Percentiles rank a stretch among this genome's conserved stretches.
Evolutionary conservation across 176 grass and related monocot genomes (phyloP).

Genomic region (Zizania latifolia): DNA sequence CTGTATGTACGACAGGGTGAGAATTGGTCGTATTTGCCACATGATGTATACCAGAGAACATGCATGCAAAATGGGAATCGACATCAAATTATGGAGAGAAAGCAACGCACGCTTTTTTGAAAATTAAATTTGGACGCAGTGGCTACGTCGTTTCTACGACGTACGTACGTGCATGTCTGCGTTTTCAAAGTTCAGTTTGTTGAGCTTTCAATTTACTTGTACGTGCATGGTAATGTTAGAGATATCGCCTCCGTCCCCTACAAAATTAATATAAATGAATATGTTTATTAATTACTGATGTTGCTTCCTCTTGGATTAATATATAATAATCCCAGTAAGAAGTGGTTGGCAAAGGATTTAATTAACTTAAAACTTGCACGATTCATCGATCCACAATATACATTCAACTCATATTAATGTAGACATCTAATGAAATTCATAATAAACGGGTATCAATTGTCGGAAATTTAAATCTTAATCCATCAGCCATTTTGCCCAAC

Average conservation of each 20-base stretch:
- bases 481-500: too few relatives aligned
- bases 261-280: too few relatives aligned
- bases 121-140: neutral
- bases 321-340: too few relatives aligned
- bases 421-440: too few relatives aligned
- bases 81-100: neutral
- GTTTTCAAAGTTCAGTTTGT: neutral
- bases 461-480: too few relatives aligned
- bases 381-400: too few relatives aligned
- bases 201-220: neutral
- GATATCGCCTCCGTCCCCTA: neutral
- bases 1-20: neutral
- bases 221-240: neutral
- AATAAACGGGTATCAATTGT: too few relatives aligned
- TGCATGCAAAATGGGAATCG: neutral
- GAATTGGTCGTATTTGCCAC: slow-evolving; percentile 8
- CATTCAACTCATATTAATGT: too few relatives aligned
- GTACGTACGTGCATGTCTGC: neutral
- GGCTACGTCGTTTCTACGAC: slow-evolving; percentile 4
- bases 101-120: slow-evolving; percentile 18
- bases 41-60: neutral
- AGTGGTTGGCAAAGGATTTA: too few relatives aligned
- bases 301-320: too few relatives aligned
- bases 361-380: too few relatives aligned
- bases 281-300: too few relatives aligned